Percentiles rank a stretch among this genome's conserved stretches.
Conservation (phyloP, 371 early-diverging fungal species). For the Rhizomucor pusillus region DNA sequence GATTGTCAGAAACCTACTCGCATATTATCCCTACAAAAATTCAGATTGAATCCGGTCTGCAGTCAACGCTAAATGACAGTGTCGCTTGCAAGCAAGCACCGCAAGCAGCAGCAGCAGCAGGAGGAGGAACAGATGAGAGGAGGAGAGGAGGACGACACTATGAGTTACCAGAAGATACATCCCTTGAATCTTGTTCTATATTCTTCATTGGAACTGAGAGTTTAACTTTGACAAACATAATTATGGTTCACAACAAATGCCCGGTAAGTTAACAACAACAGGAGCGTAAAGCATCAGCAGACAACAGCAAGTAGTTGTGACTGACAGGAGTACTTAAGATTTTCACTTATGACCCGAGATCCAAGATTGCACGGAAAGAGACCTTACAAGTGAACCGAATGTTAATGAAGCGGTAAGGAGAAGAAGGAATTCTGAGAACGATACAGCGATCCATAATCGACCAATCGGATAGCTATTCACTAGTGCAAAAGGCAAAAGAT, state of each 20-base stretch:
- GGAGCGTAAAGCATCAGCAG: not conserved
- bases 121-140: constrained; percentile 14
- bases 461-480: constrained; percentile 50
- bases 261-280: constrained; percentile 28
- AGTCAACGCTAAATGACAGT: constrained; percentile 14
- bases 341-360: constrained; percentile 67
- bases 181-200: constrained; percentile 60
- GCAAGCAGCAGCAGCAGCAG: not conserved
- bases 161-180: constrained; percentile 43
- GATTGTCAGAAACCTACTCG: constrained; percentile 24
- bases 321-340: constrained; percentile 25
- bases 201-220: constrained; percentile 85
- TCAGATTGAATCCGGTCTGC: constrained; percentile 50
- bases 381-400: constrained; percentile 63
- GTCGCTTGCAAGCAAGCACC: not conserved
- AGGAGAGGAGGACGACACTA: constrained; percentile 51
- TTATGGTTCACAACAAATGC: constrained; percentile 75
- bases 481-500: constrained; percentile 92
- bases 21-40: constrained; percentile 49
- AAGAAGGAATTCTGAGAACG: not conserved
- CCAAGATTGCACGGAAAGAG: constrained; percentile 57
- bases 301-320: not conserved
- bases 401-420: constrained; percentile 66
- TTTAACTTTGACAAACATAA: constrained; percentile 80
- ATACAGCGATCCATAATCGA: not conserved